A percentile compares a stretch with the other conserved stretches of the same genome.
Evolutionary conservation across 805 yeast genomes (phyloP).

Genomic region (Yamadazyma phyllophila): DNA sequence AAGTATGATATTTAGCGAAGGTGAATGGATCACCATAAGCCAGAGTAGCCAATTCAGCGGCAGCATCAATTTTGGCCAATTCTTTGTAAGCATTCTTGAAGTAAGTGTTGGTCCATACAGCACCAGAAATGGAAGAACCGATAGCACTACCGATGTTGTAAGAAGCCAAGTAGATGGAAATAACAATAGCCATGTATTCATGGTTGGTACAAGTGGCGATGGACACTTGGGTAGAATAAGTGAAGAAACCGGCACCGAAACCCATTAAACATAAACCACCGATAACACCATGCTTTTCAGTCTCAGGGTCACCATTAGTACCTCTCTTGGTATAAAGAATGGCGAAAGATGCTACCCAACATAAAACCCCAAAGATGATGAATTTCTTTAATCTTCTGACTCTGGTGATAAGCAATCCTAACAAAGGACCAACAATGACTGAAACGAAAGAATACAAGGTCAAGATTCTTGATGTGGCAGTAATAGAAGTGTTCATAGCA

Average conservation of each 20-base stretch:
- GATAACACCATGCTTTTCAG: constrained; percentile 48
- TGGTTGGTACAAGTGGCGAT: constrained; percentile 59
- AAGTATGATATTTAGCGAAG: constrained; percentile 46
- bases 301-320: constrained; percentile 28
- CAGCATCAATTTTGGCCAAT: constrained; percentile 24
- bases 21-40: constrained; percentile 47
- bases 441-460: constrained; percentile 65
- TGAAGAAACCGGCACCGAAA: constrained; percentile 72
- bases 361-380: constrained; percentile 53
- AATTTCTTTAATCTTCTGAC: constrained; percentile 57
- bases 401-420: constrained; percentile 53
- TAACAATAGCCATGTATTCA: constrained; percentile 61
- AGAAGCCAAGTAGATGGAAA: constrained; percentile 55
- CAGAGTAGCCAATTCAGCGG: constrained; percentile 22
- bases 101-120: constrained; percentile 64
- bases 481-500: constrained; percentile 55
- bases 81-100: constrained; percentile 42
- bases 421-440: constrained; percentile 54
- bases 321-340: constrained; percentile 57
- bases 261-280: constrained; percentile 66
- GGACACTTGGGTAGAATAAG: constrained; percentile 61
- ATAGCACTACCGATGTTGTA: constrained; percentile 64
- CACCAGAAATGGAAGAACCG: constrained; percentile 65
- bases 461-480: constrained; percentile 66
- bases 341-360: constrained; percentile 65